phyloP scores from a whole-genome alignment of 305 asterid genomes.

The Striga hermonthica region DNA sequence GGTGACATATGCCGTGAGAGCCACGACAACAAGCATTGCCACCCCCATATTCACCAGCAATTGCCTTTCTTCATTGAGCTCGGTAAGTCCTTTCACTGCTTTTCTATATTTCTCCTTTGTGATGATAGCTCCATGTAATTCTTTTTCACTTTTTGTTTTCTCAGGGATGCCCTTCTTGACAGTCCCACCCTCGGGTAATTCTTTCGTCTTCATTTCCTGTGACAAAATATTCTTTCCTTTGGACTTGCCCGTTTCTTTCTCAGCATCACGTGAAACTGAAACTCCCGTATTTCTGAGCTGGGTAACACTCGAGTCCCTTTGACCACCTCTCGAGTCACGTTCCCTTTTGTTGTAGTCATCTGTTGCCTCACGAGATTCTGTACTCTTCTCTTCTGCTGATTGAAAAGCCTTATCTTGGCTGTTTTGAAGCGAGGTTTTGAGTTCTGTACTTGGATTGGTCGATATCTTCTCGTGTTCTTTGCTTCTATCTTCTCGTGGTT shows the following conservation, averaged over 20 bases:
- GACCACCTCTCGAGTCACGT: not conserved
- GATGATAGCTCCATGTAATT: constrained; percentile 22
- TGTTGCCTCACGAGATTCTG: constrained; percentile 5
- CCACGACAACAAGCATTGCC: constrained; percentile 63
- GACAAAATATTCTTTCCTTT: constrained; percentile 26
- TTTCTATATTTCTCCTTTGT: constrained; percentile 38
- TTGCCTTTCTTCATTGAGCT: constrained; percentile 57
- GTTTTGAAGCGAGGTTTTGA: constrained; percentile 19
- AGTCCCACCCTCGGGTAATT: constrained; percentile 31
- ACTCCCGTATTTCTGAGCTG: constrained; percentile 19
- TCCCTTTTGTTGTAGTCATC: constrained; percentile 19
- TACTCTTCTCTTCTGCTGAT: constrained; percentile 27
- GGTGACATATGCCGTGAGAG: constrained; percentile 55
- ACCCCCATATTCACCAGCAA: constrained; percentile 66
- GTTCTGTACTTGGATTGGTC: constrained; percentile 12
- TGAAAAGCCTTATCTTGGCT: constrained; percentile 26
- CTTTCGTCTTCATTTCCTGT: constrained; percentile 24
- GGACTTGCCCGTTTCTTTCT: not conserved
- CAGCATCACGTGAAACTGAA: constrained; percentile 3
- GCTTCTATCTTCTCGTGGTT: constrained; percentile 30
- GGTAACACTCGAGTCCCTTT: constrained; percentile 28
- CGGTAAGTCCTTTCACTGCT: constrained; percentile 42
- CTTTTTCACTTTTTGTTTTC: constrained; percentile 31
- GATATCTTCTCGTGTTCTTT: constrained; percentile 22
- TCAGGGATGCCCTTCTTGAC: constrained; percentile 15